Evolutionary conservation across 2,329 filamentous ascomycete genomes (phyloP).

Genomic region (Exophiala sp.): DNA sequence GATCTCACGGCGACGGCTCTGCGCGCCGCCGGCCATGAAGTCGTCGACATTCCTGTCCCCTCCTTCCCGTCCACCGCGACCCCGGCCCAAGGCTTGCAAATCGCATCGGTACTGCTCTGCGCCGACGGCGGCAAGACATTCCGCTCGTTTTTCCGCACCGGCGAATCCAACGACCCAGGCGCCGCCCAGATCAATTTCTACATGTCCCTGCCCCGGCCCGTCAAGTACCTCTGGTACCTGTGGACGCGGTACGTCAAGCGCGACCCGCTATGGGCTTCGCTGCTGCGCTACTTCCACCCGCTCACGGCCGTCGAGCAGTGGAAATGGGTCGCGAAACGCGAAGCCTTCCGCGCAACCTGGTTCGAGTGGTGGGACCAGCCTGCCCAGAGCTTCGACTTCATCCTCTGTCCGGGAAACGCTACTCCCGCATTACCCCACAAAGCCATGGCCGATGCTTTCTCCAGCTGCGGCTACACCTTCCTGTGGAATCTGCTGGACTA

Average conservation of each 20-base stretch:
- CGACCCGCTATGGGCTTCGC: constrained; percentile 70
- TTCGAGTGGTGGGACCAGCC: constrained; percentile 77
- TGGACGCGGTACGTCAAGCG: constrained; percentile 79
- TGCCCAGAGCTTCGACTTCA: constrained; percentile 66
- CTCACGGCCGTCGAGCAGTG: constrained; percentile 75
- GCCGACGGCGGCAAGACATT: constrained; percentile 78
- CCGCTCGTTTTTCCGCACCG: constrained; percentile 65
- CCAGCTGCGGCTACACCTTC: constrained; percentile 88
- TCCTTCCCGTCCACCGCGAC: constrained; percentile 65
- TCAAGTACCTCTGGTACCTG: constrained; percentile 81
- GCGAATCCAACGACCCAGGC: constrained; percentile 74
- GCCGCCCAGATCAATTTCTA: constrained; percentile 68
- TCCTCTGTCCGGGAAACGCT: constrained; percentile 80
- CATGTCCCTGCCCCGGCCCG: constrained; percentile 63
- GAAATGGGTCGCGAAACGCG: constrained; percentile 70
- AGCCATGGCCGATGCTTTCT: constrained; percentile 78
- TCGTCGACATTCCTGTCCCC: constrained; percentile 49
- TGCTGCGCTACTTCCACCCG: constrained; percentile 66
- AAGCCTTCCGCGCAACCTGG: constrained; percentile 70
- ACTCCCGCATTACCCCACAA: constrained; percentile 82
- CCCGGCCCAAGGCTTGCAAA: constrained; percentile 67
- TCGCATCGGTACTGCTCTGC: constrained; percentile 76
- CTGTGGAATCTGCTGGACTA: constrained; percentile 93
- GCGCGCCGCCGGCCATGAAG: constrained; percentile 65
- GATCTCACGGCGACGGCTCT: constrained; percentile 65